A percentile compares a stretch with the other conserved stretches of the same genome.
These are phyloP conservation scores for Anthracocystis walkeri DNA, from an alignment of 1,284 basidiomycete species.

Conservation along the genomic window DNA sequence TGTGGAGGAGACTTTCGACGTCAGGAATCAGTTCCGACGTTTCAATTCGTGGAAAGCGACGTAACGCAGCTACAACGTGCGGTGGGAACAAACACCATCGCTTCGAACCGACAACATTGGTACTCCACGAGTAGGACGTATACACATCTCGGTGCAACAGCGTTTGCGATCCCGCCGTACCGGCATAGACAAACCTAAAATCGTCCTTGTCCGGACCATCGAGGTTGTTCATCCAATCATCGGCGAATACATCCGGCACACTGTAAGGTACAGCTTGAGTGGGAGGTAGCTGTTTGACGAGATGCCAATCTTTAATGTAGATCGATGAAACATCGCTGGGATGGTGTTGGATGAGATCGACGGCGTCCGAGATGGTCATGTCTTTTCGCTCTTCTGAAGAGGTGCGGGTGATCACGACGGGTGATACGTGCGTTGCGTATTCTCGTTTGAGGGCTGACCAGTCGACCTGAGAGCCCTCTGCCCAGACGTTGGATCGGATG, in stretches of 20 bases:
- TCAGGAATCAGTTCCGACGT: constrained; percentile 61
- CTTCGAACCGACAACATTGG: constrained; percentile 74
- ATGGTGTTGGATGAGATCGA: constrained; percentile 31
- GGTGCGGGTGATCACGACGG: constrained; percentile 30
- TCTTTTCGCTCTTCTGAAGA: constrained; percentile 24
- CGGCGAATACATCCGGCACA: constrained; percentile 71
- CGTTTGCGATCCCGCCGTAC: constrained; percentile 44
- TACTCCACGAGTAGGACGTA: constrained; percentile 74
- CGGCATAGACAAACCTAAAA: constrained; percentile 70
- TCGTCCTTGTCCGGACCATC: constrained; percentile 68
- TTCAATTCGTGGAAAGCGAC: constrained; percentile 56
- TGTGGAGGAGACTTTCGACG: constrained; percentile 3
- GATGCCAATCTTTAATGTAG: constrained; percentile 76
- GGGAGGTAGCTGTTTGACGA: constrained; percentile 68
- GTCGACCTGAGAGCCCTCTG: constrained; percentile 1
- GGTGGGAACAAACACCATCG: constrained; percentile 74
- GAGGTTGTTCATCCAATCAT: constrained; percentile 73
- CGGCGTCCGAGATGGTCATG: constrained; percentile 36
- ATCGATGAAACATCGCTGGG: constrained; percentile 49
- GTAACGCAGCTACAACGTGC: constrained; percentile 60
- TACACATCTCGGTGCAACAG: constrained; percentile 68
- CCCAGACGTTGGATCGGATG: constrained; percentile 1
- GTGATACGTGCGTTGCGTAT: constrained; percentile 44
- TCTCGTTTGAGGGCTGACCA: constrained; percentile 32
- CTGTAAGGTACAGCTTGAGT: constrained; percentile 69